Conservation (phyloP, 2,329 filamentous ascomycete species). For the Emergomyces pasteurianus region DNA sequence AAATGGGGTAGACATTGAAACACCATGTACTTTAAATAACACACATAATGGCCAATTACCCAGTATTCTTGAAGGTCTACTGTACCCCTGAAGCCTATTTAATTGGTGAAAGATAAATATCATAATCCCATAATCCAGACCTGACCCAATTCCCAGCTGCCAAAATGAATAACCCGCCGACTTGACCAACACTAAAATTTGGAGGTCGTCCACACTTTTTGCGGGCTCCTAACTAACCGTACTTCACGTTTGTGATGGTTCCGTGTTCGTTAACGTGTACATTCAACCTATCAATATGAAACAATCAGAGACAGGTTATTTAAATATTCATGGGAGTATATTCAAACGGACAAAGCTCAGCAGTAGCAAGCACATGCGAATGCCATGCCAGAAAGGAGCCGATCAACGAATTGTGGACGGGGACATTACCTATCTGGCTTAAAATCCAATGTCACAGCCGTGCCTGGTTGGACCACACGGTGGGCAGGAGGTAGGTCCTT, state of each 20-base stretch:
- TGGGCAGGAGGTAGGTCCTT: slow-evolving; percentile 34
- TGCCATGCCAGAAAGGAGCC: background rate
- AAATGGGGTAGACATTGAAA: background rate
- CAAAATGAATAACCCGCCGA: background rate
- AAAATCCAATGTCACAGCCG: slow-evolving; percentile 30
- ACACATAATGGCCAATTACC: background rate
- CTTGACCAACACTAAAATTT: background rate
- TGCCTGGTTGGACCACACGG: slow-evolving; percentile 30
- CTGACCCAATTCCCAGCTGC: background rate
- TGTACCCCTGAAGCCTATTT: background rate
- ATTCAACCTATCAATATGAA: slow-evolving; percentile 25
- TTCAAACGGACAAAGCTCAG: background rate
- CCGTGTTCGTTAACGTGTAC: slow-evolving; percentile 33
- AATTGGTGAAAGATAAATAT: background rate
- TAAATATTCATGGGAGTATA: background rate
- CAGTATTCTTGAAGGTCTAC: background rate
- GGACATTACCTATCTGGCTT: slow-evolving; percentile 29
- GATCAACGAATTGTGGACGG: background rate
- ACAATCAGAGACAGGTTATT: background rate
- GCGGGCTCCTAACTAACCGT: slow-evolving; percentile 16
- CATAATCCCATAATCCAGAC: background rate
- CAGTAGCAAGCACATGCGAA: background rate
- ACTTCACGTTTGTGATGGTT: slow-evolving; percentile 33
- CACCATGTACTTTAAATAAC: background rate
- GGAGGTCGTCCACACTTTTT: no score